A percentile compares a stretch with the other conserved stretches of the same genome.
Conservation (phyloP, 1,284 basidiomycete genomes). For the Hemileia vastatrix region DNA sequence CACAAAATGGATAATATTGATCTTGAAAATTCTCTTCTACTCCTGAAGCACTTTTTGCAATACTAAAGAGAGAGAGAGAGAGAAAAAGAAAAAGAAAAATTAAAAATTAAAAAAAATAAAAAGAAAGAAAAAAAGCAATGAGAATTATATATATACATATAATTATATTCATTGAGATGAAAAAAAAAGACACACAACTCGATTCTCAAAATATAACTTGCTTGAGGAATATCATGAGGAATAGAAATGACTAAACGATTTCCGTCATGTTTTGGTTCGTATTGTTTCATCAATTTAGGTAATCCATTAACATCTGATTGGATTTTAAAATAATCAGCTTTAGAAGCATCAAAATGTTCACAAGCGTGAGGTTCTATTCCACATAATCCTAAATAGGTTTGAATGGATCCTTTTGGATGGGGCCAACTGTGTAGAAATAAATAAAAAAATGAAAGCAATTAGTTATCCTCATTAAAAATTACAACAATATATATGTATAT, state of each 20-base stretch:
- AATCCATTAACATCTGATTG: constrained; percentile 17
- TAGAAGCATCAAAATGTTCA: constrained; percentile 17
- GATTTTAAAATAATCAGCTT: constrained; percentile 9
- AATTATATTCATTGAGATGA: not conserved
- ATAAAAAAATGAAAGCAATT: too few relatives aligned
- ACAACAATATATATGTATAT: too few relatives aligned
- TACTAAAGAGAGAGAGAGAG: constrained; percentile 6
- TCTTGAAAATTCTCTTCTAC: constrained; percentile 16
- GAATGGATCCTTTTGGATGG: constrained; percentile 9
- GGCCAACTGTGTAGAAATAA: constrained; percentile 3
- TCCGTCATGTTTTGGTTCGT: constrained; percentile 9
- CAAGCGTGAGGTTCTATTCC: constrained; percentile 8
- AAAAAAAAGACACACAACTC: constrained; percentile 15
- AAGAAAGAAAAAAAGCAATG: too few relatives aligned
- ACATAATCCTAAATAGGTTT: constrained; percentile 18
- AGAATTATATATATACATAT: not conserved
- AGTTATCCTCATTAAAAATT: too few relatives aligned
- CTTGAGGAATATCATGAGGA: constrained; percentile 11
- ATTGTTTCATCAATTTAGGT: constrained; percentile 9
- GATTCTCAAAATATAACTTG: constrained; percentile 16
- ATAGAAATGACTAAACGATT: constrained; percentile 13
- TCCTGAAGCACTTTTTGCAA: constrained; percentile 13
- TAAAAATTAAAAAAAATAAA: too few relatives aligned
- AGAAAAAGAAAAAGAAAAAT: too few relatives aligned
- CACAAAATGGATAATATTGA: constrained; percentile 24